Evolutionary conservation across 1,284 basidiomycete species (phyloP).

Genomic region (Fomitopsis schrenkii): DNA sequence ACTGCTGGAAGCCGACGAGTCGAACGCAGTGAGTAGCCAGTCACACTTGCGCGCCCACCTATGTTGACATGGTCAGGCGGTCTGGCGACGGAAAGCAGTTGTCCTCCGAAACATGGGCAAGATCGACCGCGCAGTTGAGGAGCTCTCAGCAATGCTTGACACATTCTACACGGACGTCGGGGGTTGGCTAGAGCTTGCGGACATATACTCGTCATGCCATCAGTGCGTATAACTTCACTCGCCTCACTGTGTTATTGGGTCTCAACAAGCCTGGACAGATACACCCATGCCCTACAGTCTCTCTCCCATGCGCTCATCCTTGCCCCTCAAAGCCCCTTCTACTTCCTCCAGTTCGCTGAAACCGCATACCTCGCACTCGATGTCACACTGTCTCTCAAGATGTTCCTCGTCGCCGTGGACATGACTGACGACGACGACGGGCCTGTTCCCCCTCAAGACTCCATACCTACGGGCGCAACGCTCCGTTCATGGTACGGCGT

Average conservation of each 20-base stretch:
- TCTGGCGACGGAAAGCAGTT: slow-evolving; percentile 83
- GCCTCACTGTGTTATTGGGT: background rate
- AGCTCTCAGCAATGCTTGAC: slow-evolving; percentile 81
- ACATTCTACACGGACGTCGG: slow-evolving; percentile 92
- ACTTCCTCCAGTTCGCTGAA: slow-evolving; percentile 81
- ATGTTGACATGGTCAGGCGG: slow-evolving; percentile 42
- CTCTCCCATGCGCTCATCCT: slow-evolving; percentile 81
- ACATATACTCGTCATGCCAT: slow-evolving; percentile 77
- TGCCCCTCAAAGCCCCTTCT: slow-evolving; percentile 82
- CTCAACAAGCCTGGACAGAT: slow-evolving; percentile 34
- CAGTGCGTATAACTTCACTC: slow-evolving; percentile 49
- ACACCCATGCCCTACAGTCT: slow-evolving; percentile 64
- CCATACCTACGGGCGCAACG: slow-evolving; percentile 52
- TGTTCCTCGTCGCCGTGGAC: slow-evolving; percentile 79
- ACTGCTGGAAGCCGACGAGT: slow-evolving; percentile 64
- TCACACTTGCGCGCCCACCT: background rate
- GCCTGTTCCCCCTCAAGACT: slow-evolving; percentile 34
- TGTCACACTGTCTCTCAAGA: slow-evolving; percentile 76
- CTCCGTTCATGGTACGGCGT: slow-evolving; percentile 84
- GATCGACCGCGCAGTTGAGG: slow-evolving; percentile 64
- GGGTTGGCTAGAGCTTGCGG: slow-evolving; percentile 92
- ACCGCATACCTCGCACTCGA: slow-evolving; percentile 80
- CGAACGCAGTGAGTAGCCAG: slow-evolving; percentile 64
- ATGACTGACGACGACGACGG: slow-evolving; percentile 68
- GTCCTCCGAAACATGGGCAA: slow-evolving; percentile 61